A percentile compares a stretch with the other conserved stretches of the same genome.
Evolutionary conservation across 345 rosid genomes (phyloP).

Genomic region (Eucalyptus decipiens): DNA sequence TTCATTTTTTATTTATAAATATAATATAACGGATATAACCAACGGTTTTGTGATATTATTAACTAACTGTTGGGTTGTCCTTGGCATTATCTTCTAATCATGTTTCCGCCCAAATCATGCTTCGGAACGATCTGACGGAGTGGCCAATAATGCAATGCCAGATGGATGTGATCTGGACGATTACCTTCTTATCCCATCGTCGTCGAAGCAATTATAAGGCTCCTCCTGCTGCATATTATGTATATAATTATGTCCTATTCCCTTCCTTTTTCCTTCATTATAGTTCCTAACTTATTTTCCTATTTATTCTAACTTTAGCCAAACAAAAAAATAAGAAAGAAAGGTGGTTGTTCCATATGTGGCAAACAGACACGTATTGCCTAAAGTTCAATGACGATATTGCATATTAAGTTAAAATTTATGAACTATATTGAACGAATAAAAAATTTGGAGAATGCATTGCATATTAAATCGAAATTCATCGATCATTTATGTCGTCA

Average conservation of each 20-base stretch:
- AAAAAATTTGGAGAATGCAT: fast-evolving
- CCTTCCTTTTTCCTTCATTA: neutral
- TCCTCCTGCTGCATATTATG: neutral
- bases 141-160: neutral
- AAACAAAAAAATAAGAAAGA: neutral
- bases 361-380: neutral
- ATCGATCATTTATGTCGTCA: fast-evolving
- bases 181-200: neutral
- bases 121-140: neutral
- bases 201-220: neutral
- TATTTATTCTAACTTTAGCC: neutral
- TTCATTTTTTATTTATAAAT: neutral
- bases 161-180: neutral
- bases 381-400: fast-evolving
- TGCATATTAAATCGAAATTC: too few species aligned
- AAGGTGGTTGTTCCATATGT: neutral
- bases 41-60: neutral
- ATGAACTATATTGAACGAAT: fast-evolving
- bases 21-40: neutral
- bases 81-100: neutral
- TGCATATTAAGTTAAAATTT: too few species aligned
- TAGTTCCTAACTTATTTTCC: neutral
- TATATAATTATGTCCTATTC: neutral
- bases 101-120: neutral
- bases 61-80: neutral